Percentiles rank a stretch among this genome's conserved stretches.
phyloP scores from a whole-genome alignment of 78 protist genomes.

The Trichosphaerium sp. region DNA sequence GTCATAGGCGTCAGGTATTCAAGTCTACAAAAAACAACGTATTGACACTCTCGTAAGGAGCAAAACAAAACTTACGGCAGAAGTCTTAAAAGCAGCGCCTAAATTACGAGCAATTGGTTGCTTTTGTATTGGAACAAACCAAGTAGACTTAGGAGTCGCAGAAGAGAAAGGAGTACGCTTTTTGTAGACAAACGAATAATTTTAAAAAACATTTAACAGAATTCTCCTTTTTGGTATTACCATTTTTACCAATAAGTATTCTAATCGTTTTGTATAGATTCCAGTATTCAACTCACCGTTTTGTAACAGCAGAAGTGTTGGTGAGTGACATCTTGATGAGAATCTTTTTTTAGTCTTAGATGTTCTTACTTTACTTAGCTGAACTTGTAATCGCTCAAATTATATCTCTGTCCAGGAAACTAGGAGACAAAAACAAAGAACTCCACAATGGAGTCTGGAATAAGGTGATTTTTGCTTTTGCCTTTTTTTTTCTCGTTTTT shows the following conservation, averaged over 20 bases:
- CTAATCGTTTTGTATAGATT: not conserved
- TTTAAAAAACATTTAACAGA: not conserved
- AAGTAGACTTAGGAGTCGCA: conserved; percentile 60
- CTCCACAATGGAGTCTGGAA: conserved; percentile 70
- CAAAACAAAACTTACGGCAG: conserved; percentile 62
- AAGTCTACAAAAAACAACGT: not conserved
- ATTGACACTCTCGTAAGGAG: not conserved
- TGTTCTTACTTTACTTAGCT: conserved; percentile 22
- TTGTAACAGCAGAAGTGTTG: conserved; percentile 66
- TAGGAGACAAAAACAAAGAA: conserved; percentile 58
- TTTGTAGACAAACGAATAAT: not conserved
- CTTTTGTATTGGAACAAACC: conserved; percentile 91
- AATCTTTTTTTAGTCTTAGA: not conserved
- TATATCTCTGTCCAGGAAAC: conserved; percentile 67
- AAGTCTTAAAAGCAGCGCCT: conserved; percentile 50
- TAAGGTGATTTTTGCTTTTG: conserved; percentile 11
- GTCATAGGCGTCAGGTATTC: conserved; percentile 57
- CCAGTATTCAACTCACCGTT: conserved; percentile 87
- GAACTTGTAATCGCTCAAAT: conserved; percentile 76
- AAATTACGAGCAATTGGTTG: conserved; percentile 73
- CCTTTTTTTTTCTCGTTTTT: not conserved
- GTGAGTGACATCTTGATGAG: not conserved
- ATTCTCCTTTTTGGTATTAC: conserved; percentile 1
- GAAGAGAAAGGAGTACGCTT: conserved; percentile 16
- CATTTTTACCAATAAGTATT: not conserved